A percentile compares a stretch with the other conserved stretches of the same genome.
Evolutionary conservation across 352 stramenopile genomes (phyloP).

Genomic region (Peronospora tabacina): DNA sequence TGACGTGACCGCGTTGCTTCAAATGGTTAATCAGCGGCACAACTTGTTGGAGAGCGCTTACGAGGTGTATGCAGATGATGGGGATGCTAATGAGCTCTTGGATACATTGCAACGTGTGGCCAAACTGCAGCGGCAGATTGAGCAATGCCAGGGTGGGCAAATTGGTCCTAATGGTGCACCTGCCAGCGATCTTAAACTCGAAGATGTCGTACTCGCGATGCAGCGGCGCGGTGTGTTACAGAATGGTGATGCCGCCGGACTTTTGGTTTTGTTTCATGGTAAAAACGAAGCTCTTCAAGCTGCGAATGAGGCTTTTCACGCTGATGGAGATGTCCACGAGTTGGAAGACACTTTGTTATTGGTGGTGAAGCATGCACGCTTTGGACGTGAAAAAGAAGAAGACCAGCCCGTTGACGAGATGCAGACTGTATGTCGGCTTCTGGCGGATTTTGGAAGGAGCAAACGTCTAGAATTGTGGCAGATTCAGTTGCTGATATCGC

Average conservation of each 20-base stretch:
- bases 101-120: slow-evolving; percentile 66
- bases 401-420: slow-evolving; percentile 17
- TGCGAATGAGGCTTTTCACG: slow-evolving; percentile 63
- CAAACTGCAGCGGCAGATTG: slow-evolving; percentile 53
- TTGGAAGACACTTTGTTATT: slow-evolving; percentile 73
- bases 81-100: slow-evolving; percentile 54
- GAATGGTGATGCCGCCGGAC: slow-evolving; percentile 47
- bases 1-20: slow-evolving; percentile 34
- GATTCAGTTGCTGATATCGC: slow-evolving; percentile 45
- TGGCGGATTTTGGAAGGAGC: slow-evolving; percentile 30
- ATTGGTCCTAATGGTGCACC: slow-evolving; percentile 10
- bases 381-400: slow-evolving; percentile 25
- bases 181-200: slow-evolving; percentile 34
- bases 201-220: slow-evolving; percentile 68
- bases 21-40: slow-evolving; percentile 42
- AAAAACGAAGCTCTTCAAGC: slow-evolving; percentile 68
- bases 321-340: slow-evolving; percentile 64
- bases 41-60: slow-evolving; percentile 67
- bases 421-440: slow-evolving; percentile 24
- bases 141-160: slow-evolving; percentile 24
- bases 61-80: slow-evolving; percentile 53
- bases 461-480: slow-evolving; percentile 46
- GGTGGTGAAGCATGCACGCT: slow-evolving; percentile 73
- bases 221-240: slow-evolving; percentile 40
- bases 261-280: slow-evolving; percentile 55